Evolutionary conservation across 441 rosid species (phyloP).

Genomic region (Erodium texanum): DNA sequence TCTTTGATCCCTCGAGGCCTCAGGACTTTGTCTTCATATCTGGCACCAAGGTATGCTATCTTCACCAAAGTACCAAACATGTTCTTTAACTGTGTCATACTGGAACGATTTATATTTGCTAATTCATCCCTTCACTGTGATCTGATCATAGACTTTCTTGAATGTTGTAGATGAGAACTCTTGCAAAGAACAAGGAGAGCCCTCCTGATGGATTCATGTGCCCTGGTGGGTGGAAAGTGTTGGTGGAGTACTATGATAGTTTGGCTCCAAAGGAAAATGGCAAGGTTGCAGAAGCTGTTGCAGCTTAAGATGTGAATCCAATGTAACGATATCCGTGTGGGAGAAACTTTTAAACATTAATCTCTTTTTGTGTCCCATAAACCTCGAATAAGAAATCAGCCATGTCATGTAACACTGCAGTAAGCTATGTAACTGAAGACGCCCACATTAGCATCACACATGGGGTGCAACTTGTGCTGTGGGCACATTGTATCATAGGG

Average conservation of each 20-base stretch:
- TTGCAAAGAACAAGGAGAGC: conserved; percentile 77
- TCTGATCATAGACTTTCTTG: conserved; percentile 9
- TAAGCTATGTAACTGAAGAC: not conserved
- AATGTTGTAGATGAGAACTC: conserved; percentile 62
- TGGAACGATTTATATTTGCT: not conserved
- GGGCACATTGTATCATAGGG: conserved; percentile 17
- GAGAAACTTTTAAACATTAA: not conserved
- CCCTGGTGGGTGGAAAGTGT: conserved; percentile 87
- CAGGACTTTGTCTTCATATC: conserved; percentile 88
- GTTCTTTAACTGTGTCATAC: no score
- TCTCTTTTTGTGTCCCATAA: conserved; percentile 18
- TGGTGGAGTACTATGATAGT: conserved; percentile 80
- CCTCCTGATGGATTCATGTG: conserved; percentile 98
- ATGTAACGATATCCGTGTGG: conserved; percentile 8
- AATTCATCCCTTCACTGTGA: not conserved
- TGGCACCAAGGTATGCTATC: conserved; percentile 63
- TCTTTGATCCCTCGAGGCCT: conserved; percentile 83
- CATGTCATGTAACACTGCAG: not conserved
- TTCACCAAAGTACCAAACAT: not conserved
- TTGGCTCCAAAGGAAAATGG: conserved; percentile 38
- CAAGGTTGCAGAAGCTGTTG: conserved; percentile 48
- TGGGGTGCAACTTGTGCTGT: conserved; percentile 5
- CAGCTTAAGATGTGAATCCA: conserved; percentile 30
- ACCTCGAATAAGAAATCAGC: conserved; percentile 19
- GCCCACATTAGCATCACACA: conserved; percentile 11